Base-by-base conservation (phyloP, 768 basidiomycete genomes). In the Lentinula edodes region DNA sequence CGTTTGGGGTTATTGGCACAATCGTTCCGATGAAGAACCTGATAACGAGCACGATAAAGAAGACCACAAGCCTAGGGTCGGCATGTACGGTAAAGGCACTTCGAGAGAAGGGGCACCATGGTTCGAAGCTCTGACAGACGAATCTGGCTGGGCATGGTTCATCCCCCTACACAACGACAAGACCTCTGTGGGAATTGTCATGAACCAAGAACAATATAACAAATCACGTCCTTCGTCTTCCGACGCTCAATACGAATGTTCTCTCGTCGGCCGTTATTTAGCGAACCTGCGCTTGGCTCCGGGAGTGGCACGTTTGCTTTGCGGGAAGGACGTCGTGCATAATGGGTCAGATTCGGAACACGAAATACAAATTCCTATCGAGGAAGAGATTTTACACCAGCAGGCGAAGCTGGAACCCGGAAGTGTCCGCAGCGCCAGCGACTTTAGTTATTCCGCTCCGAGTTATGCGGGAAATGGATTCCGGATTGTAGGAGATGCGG, bases 91-190 rank as follows among this genome's bases (percentile, higher is more conserved):
- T 3, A 61, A 62, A 28, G 80, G 79, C 45, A 81, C 83, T 3
- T 52, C 68, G 16, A 76, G 85, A 43, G 75, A 82, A 69, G 84
- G 85, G 8, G 78, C 85, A 0, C 86, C 86, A 9, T 85, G 83
- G 82, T 87, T 88, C 64, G 90, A 91, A 70, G 86, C 89, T 5
- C 72, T 91, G 46, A 84, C 82, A 68, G 87, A 88, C 36, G 83
- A 86, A 70, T 82, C 85, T 16, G 87, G 87, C 5, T 88, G 87
- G 87, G 83, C 84, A 35, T 88, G 87, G 87, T 85, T 83, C 48
- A 88, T 88, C 52, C 86, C 86, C 52, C 73, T 88, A n/a, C 85
- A 86, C 65, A 76, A 86, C 62, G 84, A 81, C 15, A 80, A 81
- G 9, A 85, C 83, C 0, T 88, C 86, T 2, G 70, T 88, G 6